phyloP scores from a whole-genome alignment of 2,329 filamentous ascomycete species.

The Scopulariopsis brevicaulis region DNA sequence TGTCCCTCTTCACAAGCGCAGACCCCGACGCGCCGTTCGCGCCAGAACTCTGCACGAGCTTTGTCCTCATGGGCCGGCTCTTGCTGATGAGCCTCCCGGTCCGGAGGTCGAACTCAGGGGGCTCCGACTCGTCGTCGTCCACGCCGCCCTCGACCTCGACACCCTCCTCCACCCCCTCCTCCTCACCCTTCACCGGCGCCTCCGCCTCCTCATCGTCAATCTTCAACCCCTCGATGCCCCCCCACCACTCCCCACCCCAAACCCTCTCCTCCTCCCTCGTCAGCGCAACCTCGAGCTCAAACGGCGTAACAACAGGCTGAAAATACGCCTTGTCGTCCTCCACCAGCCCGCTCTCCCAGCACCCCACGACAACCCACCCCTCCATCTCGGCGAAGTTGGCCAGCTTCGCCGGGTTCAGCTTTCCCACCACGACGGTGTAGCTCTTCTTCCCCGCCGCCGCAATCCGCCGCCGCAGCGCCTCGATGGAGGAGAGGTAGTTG shows the following conservation, averaged over 20 bases:
- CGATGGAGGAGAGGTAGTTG: conserved; percentile 77
- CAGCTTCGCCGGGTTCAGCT: conserved; percentile 88
- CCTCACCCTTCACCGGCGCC: conserved; percentile 10
- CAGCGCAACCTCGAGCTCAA: conserved; percentile 74
- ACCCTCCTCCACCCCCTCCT: conserved; percentile 9
- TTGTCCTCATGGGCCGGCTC: conserved; percentile 56
- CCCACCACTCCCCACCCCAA: conserved; percentile 85
- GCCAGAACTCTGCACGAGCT: conserved; percentile 10
- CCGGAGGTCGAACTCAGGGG: conserved; percentile 85
- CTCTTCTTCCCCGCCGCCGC: conserved; percentile 78
- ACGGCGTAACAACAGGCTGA: conserved; percentile 86
- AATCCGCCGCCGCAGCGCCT: conserved; percentile 62
- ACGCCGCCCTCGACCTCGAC: conserved; percentile 29
- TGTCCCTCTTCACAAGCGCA: conserved; percentile 44
- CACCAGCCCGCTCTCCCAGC: conserved; percentile 91
- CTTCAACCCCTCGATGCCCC: conserved; percentile 65
- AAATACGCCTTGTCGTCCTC: conserved; percentile 77
- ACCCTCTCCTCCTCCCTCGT: conserved; percentile 62
- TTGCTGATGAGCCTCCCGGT: conserved; percentile 75
- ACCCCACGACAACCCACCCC: conserved; percentile 94
- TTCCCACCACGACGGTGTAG: conserved; percentile 94
- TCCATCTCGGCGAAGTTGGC: conserved; percentile 94
- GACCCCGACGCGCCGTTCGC: conserved; percentile 9
- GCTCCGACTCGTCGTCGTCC: conserved; percentile 59
- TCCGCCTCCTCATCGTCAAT: conserved; percentile 17